A percentile compares a stretch with the other conserved stretches of the same genome.
These are phyloP conservation scores for Rutstroemia sp. DNA, from an alignment of 2,329 filamentous ascomycete species.

Conservation along the genomic window DNA sequence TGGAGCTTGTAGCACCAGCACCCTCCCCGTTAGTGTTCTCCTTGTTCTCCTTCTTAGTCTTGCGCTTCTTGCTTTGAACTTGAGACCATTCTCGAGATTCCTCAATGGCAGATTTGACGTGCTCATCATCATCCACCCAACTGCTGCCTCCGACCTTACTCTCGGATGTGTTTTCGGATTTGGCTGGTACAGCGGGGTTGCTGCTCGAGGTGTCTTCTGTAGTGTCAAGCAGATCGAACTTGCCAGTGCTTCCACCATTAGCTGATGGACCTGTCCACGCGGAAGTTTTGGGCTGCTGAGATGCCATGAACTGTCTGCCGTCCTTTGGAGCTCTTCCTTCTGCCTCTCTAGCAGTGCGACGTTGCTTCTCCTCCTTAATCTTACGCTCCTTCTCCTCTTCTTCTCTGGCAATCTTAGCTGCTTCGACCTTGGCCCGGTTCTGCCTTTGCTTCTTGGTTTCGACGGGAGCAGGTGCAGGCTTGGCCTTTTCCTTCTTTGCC, in stretches of 20 bases:
- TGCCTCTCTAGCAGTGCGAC: constrained; percentile 70
- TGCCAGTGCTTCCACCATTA: constrained; percentile 26
- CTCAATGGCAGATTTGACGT: constrained; percentile 47
- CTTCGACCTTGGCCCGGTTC: constrained; percentile 82
- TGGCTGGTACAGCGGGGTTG: constrained; percentile 24
- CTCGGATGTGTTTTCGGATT: constrained; percentile 19
- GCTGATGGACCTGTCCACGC: constrained; percentile 34
- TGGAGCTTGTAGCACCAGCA: constrained; percentile 10
- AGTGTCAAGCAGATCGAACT: constrained; percentile 50
- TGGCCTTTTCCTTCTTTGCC: constrained; percentile 55
- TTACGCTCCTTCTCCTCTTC: constrained; percentile 75
- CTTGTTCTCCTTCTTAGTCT: constrained; percentile 17
- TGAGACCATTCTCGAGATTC: constrained; percentile 51
- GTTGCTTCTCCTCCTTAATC: constrained; percentile 71
- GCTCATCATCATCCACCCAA: constrained; percentile 50
- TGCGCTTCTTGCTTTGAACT: constrained; percentile 37
- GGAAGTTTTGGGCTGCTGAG: constrained; percentile 36
- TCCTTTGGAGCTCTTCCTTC: constrained; percentile 81
- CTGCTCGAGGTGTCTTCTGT: constrained; percentile 36
- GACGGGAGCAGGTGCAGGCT: constrained; percentile 50
- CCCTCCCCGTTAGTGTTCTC: constrained; percentile 19
- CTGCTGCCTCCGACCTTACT: constrained; percentile 17
- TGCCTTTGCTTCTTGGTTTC: constrained; percentile 96
- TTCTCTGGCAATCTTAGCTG: constrained; percentile 65
- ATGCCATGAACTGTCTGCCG: constrained; percentile 53